Evolutionary conservation across 805 yeast genomes (phyloP).

Genomic region (Yarrowia porcina): DNA sequence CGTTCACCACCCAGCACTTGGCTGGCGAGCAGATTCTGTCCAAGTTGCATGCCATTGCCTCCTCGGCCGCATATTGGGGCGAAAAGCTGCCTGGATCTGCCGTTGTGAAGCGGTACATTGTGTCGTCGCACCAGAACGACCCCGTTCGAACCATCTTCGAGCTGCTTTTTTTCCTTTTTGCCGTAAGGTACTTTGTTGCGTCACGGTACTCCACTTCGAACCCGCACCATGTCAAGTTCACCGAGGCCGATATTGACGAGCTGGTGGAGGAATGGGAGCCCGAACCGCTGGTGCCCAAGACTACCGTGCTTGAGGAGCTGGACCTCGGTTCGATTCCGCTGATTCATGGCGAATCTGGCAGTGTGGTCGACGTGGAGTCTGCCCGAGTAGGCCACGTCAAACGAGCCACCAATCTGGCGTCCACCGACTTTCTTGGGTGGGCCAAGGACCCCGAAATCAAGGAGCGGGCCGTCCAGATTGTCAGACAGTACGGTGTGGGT

Average conservation of each 20-base stretch:
- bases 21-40: slow-evolving; percentile 24
- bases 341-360: slow-evolving; percentile 53
- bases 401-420: slow-evolving; percentile 61
- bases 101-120: slow-evolving; percentile 57
- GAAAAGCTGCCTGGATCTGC: slow-evolving; percentile 42
- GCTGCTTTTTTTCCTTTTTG: slow-evolving; percentile 70
- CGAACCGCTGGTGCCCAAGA: slow-evolving; percentile 65
- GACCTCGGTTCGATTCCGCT: slow-evolving; percentile 61
- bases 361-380: slow-evolving; percentile 33
- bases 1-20: slow-evolving; percentile 13
- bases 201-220: slow-evolving; percentile 74
- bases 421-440: slow-evolving; percentile 68
- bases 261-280: slow-evolving; percentile 91
- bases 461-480: slow-evolving; percentile 53
- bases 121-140: slow-evolving; percentile 85
- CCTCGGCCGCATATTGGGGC: slow-evolving; percentile 20
- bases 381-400: slow-evolving; percentile 26
- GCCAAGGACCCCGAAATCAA: slow-evolving; percentile 48
- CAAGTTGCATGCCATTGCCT: slow-evolving; percentile 20
- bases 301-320: slow-evolving; percentile 53
- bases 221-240: slow-evolving; percentile 57
- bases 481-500: slow-evolving; percentile 83
- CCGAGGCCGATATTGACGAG: slow-evolving; percentile 65
- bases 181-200: slow-evolving; percentile 75
- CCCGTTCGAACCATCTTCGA: slow-evolving; percentile 88